A percentile compares a stretch with the other conserved stretches of the same genome.
phyloP scores from a whole-genome alignment of 306 rosid genomes.

The Trifolium repens region DNA sequence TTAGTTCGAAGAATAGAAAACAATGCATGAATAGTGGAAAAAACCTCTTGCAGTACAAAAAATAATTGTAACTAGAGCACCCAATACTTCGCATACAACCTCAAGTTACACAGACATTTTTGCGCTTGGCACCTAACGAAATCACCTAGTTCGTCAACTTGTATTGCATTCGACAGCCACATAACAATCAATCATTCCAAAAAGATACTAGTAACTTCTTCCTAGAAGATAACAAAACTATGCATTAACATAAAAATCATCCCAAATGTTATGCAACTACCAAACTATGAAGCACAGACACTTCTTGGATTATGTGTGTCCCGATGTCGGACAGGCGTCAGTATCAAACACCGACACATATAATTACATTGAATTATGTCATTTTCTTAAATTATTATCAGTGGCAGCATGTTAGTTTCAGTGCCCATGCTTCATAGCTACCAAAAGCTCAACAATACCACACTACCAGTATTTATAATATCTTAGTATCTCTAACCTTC shows the following conservation, averaged over 20 bases:
- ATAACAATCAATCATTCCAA: constrained; percentile 8
- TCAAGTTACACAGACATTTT: not conserved
- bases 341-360: too few relatives aligned
- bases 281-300: too few relatives aligned
- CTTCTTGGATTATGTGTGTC: too few relatives aligned
- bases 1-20: not conserved
- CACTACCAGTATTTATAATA: not conserved
- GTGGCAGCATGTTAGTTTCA: too few relatives aligned
- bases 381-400: too few relatives aligned
- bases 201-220: not conserved
- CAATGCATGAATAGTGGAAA: not conserved
- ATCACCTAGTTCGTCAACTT: constrained; percentile 10
- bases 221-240: constrained; percentile 12
- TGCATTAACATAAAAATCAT: not conserved
- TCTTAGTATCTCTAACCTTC: constrained; percentile 58
- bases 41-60: not conserved
- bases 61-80: not conserved
- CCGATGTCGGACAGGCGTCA: too few relatives aligned
- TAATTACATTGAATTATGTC: too few relatives aligned
- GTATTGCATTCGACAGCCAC: constrained; percentile 24
- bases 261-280: not conserved
- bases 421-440: not conserved
- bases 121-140: not conserved
- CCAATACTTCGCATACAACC: not conserved
- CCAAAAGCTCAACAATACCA: not conserved